Base-by-base conservation (phyloP, 2,329 filamentous ascomycete species). In the Sporothrix inflata region DNA sequence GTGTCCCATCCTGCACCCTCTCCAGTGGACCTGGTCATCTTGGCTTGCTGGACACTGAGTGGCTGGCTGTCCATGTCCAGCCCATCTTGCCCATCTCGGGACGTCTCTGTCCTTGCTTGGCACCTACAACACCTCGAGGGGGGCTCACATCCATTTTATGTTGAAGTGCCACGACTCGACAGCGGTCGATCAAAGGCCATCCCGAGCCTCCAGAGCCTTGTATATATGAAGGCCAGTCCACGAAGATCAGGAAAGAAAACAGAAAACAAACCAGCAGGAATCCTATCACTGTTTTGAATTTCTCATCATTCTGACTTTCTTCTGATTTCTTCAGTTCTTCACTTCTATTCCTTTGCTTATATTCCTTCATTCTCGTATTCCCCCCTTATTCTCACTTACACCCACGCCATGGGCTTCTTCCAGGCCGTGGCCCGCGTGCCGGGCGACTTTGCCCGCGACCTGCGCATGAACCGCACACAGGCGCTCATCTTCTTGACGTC, bases 401-500 rank as follows among this genome's bases (percentile, higher is more conserved):
- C 42, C 34, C 19, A 21, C 60, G n/a, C 16, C 42, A 69, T 69
- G 66, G 66, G 66, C 27, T 69, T 69, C 47, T 24, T 53, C 16
- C 45, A 69, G 45, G 24, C 47, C 16, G 16, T 69, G 11, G 45
- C 47, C 47, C 24, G 47, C n/a, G 27, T 69, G 16, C 66, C 66
- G 27, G 42, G 66, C 42, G 66, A 69, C n/a, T 53, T 69, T 49
- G 47, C 45, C 21, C 42, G 30, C 8, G 66, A 69, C 19, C n/a
- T 69, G 66, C 45, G 47, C 19, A 69, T 69, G 66, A 69, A 69
- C 47, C 45, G 47, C 6, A 69, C 19, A 2, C 66, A 69, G 47
- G 66, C 66, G 16, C 66, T 69, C 66, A 69, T 69, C 19, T 69
- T 69, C 66, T 57, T 69, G 19, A 69, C 66, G n/a, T 57, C 66